Evolutionary conservation across 2,329 filamentous ascomycete genomes (phyloP).

Genomic region (Bertia moriformis): DNA sequence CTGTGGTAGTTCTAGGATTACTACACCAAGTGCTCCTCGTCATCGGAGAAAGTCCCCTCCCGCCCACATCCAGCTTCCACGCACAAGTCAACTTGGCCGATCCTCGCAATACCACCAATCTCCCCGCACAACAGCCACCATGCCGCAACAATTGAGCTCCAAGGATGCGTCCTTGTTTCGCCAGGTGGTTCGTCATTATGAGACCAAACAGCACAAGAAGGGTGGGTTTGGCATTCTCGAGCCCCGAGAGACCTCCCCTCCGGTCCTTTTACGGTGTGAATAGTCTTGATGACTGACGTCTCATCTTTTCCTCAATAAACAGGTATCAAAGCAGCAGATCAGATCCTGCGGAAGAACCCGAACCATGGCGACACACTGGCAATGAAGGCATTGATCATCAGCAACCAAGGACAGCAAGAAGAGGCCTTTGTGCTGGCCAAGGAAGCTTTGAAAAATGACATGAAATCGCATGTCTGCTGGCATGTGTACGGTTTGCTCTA

Average conservation of each 20-base stretch:
- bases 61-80: neutral
- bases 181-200: slow-evolving; percentile 87
- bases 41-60: neutral
- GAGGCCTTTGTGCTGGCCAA: slow-evolving; percentile 92
- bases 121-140: slow-evolving; percentile 21
- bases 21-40: neutral
- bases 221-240: slow-evolving; percentile 41
- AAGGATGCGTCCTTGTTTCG: slow-evolving; percentile 93
- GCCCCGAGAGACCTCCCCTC: too few relatives aligned
- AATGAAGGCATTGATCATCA: slow-evolving; percentile 97
- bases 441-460: slow-evolving; percentile 80
- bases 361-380: slow-evolving; percentile 97
- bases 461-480: slow-evolving; percentile 99
- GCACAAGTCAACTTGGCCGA: slow-evolving; percentile 1
- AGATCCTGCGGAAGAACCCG: slow-evolving; percentile 86
- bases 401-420: slow-evolving; percentile 77
- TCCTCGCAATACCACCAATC: too few relatives aligned
- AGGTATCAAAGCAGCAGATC: slow-evolving; percentile 72
- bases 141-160: slow-evolving; percentile 62
- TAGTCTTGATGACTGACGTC: neutral
- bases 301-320: neutral
- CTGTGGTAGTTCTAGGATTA: neutral
- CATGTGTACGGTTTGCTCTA: slow-evolving; percentile 95
- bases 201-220: slow-evolving; percentile 93
- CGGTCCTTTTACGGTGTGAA: too few relatives aligned